Percentiles rank a stretch among this genome's conserved stretches.
These are phyloP conservation scores for Xylariaceae sp. DNA, from an alignment of 2,329 filamentous ascomycete genomes.

Conservation along the genomic window DNA sequence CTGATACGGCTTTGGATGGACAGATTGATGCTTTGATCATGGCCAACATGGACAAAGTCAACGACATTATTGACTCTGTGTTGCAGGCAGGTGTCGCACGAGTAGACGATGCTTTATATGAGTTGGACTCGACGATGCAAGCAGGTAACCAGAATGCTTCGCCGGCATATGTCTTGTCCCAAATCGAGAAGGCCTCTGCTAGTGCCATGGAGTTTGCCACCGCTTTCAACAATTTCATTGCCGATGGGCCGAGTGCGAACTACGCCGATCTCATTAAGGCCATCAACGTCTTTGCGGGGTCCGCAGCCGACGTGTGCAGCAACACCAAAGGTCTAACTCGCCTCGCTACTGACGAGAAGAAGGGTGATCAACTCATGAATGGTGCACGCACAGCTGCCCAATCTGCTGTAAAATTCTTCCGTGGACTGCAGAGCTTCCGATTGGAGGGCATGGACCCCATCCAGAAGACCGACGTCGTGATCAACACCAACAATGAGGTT, in stretches of 20 bases:
- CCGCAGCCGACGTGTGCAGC: conserved; percentile 88
- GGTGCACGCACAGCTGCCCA: conserved; percentile 81
- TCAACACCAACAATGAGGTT: conserved; percentile 95
- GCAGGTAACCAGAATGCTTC: conserved; percentile 98
- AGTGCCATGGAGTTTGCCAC: conserved; percentile 97
- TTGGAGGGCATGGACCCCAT: conserved; percentile 85
- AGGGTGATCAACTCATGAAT: conserved; percentile 79
- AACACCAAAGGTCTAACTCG: conserved; percentile 95
- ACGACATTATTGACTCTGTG: conserved; percentile 96
- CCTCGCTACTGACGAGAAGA: conserved; percentile 93
- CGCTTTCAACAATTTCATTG: conserved; percentile 97
- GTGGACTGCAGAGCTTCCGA: conserved; percentile 87
- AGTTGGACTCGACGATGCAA: conserved; percentile 96
- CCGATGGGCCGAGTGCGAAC: conserved; percentile 86
- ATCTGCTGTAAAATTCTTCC: conserved; percentile 92
- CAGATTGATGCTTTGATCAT: conserved; percentile 89
- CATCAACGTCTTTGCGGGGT: conserved; percentile 84
- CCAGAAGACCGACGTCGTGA: conserved; percentile 94
- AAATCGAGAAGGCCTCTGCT: conserved; percentile 93
- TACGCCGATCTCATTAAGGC: conserved; percentile 91
- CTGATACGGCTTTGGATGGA: conserved; percentile 78
- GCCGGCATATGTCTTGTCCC: conserved; percentile 88
- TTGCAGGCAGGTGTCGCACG: conserved; percentile 88
- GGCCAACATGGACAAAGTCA: conserved; percentile 86
- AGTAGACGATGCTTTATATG: conserved; percentile 94